phyloP scores from a whole-genome alignment of 805 yeast genomes.

The Spathaspora passalidarum region DNA sequence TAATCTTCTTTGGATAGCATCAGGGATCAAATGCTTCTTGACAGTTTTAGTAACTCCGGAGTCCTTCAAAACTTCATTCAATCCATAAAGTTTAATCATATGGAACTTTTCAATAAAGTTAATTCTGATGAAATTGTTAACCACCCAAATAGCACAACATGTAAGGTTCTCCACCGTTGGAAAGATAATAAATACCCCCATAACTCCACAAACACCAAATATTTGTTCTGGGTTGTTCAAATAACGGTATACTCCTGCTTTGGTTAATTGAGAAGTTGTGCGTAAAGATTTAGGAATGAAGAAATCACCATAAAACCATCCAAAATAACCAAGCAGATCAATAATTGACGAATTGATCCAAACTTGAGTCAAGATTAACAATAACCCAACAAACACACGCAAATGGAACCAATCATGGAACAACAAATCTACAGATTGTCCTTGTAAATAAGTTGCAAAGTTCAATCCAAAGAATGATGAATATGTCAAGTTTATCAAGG shows the following conservation, averaged over 20 bases:
- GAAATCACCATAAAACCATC: conserved; percentile 91
- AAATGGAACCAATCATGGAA: conserved; percentile 43
- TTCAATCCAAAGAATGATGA: conserved; percentile 46
- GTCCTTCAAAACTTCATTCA: conserved; percentile 53
- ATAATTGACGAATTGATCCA: conserved; percentile 71
- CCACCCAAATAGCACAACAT: conserved; percentile 55
- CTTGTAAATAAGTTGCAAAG: conserved; percentile 21
- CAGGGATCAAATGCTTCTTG: conserved; percentile 41
- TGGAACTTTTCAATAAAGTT: conserved; percentile 76
- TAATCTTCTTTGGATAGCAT: conserved; percentile 31
- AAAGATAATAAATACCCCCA: conserved; percentile 67
- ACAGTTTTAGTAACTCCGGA: conserved; percentile 46
- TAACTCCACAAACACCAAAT: conserved; percentile 73
- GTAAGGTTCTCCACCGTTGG: conserved; percentile 54
- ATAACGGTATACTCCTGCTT: conserved; percentile 79
- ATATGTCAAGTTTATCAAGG: conserved; percentile 52
- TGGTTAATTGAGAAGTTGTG: conserved; percentile 46
- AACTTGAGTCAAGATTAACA: conserved; percentile 55
- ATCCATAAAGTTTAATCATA: conserved; percentile 74
- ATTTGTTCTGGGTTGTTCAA: conserved; percentile 80
- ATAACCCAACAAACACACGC: conserved; percentile 55
- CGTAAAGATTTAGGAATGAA: conserved; percentile 54
- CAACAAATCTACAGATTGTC: conserved; percentile 15
- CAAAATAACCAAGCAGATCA: conserved; percentile 73
- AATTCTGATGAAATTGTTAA: conserved; percentile 62